Evolutionary conservation across 257 asterid species (phyloP).

Genomic region (Eustoma russellianum): DNA sequence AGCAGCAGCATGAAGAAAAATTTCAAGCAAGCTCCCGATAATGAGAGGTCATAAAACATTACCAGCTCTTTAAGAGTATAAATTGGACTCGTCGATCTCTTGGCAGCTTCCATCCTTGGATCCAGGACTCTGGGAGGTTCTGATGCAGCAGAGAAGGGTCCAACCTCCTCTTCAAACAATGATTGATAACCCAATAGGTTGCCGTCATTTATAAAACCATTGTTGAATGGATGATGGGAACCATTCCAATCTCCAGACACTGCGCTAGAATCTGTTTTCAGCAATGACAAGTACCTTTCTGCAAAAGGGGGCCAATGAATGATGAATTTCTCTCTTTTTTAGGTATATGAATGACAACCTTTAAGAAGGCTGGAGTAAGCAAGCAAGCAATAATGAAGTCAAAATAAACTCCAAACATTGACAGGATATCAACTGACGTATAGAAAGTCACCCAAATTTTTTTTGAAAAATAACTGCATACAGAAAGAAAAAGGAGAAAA

Average conservation of each 20-base stretch:
- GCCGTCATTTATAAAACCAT: conserved; percentile 42
- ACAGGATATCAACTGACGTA: no score
- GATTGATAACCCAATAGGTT: conserved; percentile 48
- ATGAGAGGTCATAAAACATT: conserved; percentile 16
- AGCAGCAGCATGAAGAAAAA: not conserved
- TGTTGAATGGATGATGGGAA: conserved; percentile 37
- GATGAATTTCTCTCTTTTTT: not conserved
- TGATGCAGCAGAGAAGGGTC: conserved; percentile 34
- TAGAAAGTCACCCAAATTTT: no score
- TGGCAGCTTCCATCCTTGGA: conserved; percentile 57
- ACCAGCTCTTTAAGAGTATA: conserved; percentile 73
- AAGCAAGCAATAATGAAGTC: not conserved
- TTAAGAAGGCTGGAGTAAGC: not conserved
- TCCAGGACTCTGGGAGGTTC: conserved; percentile 43
- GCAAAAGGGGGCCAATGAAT: conserved; percentile 15
- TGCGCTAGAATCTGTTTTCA: conserved; percentile 50
- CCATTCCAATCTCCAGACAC: conserved; percentile 47
- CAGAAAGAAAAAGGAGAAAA: no score
- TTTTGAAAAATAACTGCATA: no score
- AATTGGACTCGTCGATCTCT: conserved; percentile 56
- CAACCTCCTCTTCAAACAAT: conserved; percentile 43
- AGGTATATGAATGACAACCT: not conserved
- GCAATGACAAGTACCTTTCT: conserved; percentile 62
- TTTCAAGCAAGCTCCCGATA: not conserved
- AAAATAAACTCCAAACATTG: no score